Base-by-base conservation (phyloP, 306 rosid genomes). In the Cercis canadensis region DNA sequence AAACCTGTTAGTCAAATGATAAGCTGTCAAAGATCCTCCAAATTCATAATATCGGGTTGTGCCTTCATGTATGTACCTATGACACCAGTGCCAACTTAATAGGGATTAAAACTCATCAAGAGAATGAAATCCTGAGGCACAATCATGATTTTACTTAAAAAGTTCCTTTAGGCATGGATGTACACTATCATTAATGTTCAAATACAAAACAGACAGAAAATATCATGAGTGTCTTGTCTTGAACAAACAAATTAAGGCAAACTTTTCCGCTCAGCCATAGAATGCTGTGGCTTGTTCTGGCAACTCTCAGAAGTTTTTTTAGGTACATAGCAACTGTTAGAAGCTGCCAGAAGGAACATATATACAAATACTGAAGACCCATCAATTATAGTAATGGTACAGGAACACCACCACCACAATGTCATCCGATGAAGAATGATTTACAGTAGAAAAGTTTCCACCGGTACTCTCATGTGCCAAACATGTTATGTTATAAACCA, bases 281-380 rank as follows among this genome's bases (percentile, higher is more conserved):
- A 37, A 37, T 37, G 43, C 8, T 21, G 32, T 11, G 64, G 11
- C 62, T 69, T 53, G 74, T 78, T 72, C 65, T 60, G 55, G 75
- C 78, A 74, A 65, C 68, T 56, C 17, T 12, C 37, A 17, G 24
- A 64, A 18, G 33, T 45, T 74, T 52, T 55, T 45, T 69, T 44
- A 18, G 56, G 49, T 60, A 47, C 77, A 57, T 36, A 51, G 53
- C 67, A 67, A 65, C 65, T 44, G 52, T 56, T 39, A 53, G 43
- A 49, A 75, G 67, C 74, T 56, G 70, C 75, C 77, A 62, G 36
- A 65, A 41, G 69, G 45, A 52, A 62, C 69, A 56, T 63, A 83
- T 78, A 60, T 66, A 75, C 80, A 81, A 50, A 67, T 62, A 67
- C 49, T 24, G 40, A 72, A 63, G 73, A 47, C 77, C 65, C 63